Conservation (phyloP, 306 rosid species). For the Cucurbita ficifolia region DNA sequence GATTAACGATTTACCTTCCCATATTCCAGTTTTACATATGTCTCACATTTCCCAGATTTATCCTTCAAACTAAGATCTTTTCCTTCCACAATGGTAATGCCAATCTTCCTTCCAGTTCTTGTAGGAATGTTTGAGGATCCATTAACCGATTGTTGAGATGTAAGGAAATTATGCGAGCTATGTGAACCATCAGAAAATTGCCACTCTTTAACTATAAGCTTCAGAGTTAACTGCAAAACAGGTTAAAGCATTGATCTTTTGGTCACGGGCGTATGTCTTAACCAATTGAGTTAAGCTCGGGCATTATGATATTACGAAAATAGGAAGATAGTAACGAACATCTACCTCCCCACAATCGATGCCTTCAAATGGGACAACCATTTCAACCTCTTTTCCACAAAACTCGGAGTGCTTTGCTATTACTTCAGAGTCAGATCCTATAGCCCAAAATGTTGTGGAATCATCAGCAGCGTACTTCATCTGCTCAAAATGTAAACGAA, state of each 20-base stretch:
- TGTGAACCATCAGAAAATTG: constrained; percentile 84
- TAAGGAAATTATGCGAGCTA: constrained; percentile 29
- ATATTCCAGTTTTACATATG: constrained; percentile 68
- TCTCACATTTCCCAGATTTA: constrained; percentile 48
- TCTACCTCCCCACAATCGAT: constrained; percentile 63
- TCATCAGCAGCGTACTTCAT: constrained; percentile 81
- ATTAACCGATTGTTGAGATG: constrained; percentile 32
- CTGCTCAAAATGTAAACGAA: constrained; percentile 27
- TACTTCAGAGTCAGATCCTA: constrained; percentile 68
- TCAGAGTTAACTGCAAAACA: constrained; percentile 59
- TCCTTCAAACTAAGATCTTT: constrained; percentile 59
- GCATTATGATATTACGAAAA: background rate
- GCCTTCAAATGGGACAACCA: constrained; percentile 93
- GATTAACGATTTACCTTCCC: constrained; percentile 50
- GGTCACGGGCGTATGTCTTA: too few species aligned
- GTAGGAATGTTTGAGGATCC: constrained; percentile 55
- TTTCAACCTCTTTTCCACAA: constrained; percentile 78
- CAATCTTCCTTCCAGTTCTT: constrained; percentile 77
- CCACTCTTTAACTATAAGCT: constrained; percentile 74
- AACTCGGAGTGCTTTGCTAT: constrained; percentile 53
- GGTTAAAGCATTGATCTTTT: background rate
- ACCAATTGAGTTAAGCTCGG: background rate
- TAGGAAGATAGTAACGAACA: background rate
- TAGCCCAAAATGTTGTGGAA: constrained; percentile 78
- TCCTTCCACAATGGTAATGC: constrained; percentile 61